Base-by-base conservation (phyloP, 2,329 filamentous ascomycete species). In the Epichloe sp. region DNA sequence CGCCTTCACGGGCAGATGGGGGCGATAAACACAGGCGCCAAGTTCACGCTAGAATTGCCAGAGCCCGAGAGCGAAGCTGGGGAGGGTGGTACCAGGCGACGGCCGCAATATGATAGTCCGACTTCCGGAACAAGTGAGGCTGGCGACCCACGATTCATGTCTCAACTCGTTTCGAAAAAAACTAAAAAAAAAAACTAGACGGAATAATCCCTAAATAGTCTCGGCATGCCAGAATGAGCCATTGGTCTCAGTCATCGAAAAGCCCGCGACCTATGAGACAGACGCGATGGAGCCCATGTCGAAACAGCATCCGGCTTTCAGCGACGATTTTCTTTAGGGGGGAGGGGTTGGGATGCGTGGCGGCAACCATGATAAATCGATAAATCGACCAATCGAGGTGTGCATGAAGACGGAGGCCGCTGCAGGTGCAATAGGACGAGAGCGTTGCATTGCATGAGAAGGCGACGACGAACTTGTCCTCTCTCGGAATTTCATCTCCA, bases 401-500 rank as follows among this genome's bases (percentile, higher is more conserved):
- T 43, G 48, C 44, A 48, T 45, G 35, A 23, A n/a, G 21, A 35
- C 34, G 37, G 34, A 26, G 48, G 45, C 40, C 26, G 44, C 48
- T 45, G 48, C 40, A 10, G 26, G 26, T 31, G 26, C 8, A 31
- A 47, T 49, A 49, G 47, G 51, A 46, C 23, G 47, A 40, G n/a
- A 44, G 45, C 15, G 48, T 53, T 46, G 21, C 45, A 53, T 36
- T 47, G 49, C 52, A 51, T 38, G 43, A 31, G 35, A 43, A 23
- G 46, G 26, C 35, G 42, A 23, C 47, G 48, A 45, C 43, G 52
- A 51, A 46, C 49, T 49, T 52, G 42, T 26, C 50, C 47, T 44
- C 36, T 47, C 47, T 53, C 47, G 52, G 48, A 49, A 36, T 14
- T 44, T 44, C 47, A 48, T 45, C 46, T 46, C 21, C 35, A 46